Percentiles rank a stretch among this genome's conserved stretches.
These are phyloP conservation scores for Hypoxylon rickii DNA, from an alignment of 495 filamentous ascomycete species.

Conservation along the genomic window DNA sequence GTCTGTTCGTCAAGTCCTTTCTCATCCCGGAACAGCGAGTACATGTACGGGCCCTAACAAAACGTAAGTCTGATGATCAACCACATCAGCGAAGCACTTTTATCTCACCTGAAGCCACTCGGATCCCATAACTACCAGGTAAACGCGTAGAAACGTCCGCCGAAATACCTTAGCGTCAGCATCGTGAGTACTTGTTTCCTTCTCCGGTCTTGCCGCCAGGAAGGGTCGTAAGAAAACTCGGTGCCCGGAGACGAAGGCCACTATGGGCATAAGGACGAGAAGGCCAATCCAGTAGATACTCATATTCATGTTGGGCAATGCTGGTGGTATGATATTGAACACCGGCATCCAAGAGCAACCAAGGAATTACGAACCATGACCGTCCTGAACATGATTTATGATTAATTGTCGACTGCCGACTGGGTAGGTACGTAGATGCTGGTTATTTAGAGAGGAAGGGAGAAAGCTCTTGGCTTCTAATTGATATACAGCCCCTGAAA, in stretches of 20 bases:
- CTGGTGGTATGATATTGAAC: too few species aligned
- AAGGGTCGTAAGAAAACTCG: slow-evolving; percentile 12
- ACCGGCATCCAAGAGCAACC: too few species aligned
- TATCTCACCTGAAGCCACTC: slow-evolving; percentile 53
- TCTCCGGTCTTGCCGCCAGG: slow-evolving; percentile 5
- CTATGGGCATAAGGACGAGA: slow-evolving; percentile 25
- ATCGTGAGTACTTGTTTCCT: slow-evolving; percentile 6
- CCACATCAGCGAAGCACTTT: background rate
- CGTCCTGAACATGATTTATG: too few species aligned
- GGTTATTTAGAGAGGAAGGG: too few species aligned
- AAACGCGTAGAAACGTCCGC: slow-evolving; percentile 48
- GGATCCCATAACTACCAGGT: slow-evolving; percentile 48
- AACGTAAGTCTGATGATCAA: background rate
- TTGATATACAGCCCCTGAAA: too few species aligned
- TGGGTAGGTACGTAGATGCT: too few species aligned
- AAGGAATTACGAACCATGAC: too few species aligned
- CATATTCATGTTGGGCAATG: slow-evolving; percentile 14
- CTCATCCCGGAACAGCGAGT: slow-evolving; percentile 52
- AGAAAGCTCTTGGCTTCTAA: too few species aligned
- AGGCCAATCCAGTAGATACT: slow-evolving; percentile 32
- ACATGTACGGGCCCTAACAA: slow-evolving; percentile 51
- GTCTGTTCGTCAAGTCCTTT: slow-evolving; percentile 48
- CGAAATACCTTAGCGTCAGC: slow-evolving; percentile 42
- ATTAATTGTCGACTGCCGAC: too few species aligned
- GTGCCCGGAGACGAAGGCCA: slow-evolving; percentile 18